phyloP scores from a whole-genome alignment of 768 basidiomycete species.

The Harrya chromipes region DNA sequence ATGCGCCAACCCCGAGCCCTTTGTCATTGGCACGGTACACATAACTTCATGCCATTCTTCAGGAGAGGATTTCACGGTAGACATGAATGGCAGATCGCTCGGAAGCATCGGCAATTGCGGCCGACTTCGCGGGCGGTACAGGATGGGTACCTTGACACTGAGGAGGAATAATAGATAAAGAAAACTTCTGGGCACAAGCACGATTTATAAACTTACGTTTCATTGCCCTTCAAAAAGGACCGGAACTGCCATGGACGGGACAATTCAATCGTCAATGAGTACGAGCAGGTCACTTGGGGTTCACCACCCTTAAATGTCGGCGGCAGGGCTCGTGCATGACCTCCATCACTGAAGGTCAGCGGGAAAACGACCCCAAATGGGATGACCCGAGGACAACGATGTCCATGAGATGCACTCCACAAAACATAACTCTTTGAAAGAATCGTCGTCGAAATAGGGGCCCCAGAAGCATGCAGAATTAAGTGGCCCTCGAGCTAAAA shows the following conservation, averaged over 20 bases:
- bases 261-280: conserved; percentile 44
- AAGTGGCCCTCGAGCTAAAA: conserved; percentile 26
- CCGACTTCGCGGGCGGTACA: conserved; percentile 53
- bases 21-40: conserved; percentile 40
- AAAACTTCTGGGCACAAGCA: neutral
- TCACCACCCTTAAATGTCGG: conserved; percentile 40
- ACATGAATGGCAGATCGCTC: conserved; percentile 45
- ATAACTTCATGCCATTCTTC: conserved; percentile 64
- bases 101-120: conserved; percentile 52
- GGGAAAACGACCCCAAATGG: conserved; percentile 48
- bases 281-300: conserved; percentile 38
- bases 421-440: conserved; percentile 16
- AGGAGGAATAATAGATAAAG: neutral
- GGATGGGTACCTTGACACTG: conserved; percentile 49
- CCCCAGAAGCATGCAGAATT: conserved; percentile 12
- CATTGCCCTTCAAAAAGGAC: conserved; percentile 43
- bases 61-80: conserved; percentile 56
- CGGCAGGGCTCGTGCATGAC: conserved; percentile 39
- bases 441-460: conserved; percentile 13
- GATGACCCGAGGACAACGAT: conserved; percentile 33
- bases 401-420: conserved; percentile 15
- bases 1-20: conserved; percentile 34
- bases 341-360: conserved; percentile 39
- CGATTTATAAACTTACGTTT: conserved; percentile 37
- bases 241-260: conserved; percentile 39